Conservation (phyloP, 2,329 filamentous ascomycete genomes). For the Epicoccum nigrum region DNA sequence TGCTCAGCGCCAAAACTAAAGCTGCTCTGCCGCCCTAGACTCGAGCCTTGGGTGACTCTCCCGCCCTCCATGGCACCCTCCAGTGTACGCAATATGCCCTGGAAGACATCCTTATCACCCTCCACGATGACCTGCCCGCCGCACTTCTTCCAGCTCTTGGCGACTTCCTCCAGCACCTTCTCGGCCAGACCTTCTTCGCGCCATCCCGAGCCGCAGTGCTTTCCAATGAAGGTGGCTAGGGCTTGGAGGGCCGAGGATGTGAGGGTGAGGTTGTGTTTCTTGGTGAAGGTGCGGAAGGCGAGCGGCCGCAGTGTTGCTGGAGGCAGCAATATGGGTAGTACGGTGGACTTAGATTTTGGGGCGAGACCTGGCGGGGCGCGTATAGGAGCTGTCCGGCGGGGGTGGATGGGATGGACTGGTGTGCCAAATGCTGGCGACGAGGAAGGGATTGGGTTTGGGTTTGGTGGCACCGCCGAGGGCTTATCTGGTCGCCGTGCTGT, state of each 20-base stretch:
- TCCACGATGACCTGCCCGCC: slow-evolving; percentile 92
- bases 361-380: slow-evolving; percentile 56
- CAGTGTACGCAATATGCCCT: slow-evolving; percentile 79
- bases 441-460: slow-evolving; percentile 76
- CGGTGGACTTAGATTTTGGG: slow-evolving; percentile 62
- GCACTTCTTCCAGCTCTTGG: slow-evolving; percentile 87
- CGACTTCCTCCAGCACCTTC: slow-evolving; percentile 87
- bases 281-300: slow-evolving; percentile 94
- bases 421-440: slow-evolving; percentile 92
- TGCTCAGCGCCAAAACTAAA: slow-evolving; percentile 62
- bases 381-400: slow-evolving; percentile 51
- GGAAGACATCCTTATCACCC: slow-evolving; percentile 71
- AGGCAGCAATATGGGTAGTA: slow-evolving; percentile 88
- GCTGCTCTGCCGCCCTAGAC: slow-evolving; percentile 68
- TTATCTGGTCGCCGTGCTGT: slow-evolving; percentile 40
- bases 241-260: slow-evolving; percentile 85
- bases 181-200: slow-evolving; percentile 93
- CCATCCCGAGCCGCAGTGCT: slow-evolving; percentile 95
- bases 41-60: slow-evolving; percentile 63
- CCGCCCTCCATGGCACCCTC: slow-evolving; percentile 92
- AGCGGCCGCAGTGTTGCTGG: slow-evolving; percentile 85
- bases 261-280: slow-evolving; percentile 94
- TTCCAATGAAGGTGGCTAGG: slow-evolving; percentile 86
- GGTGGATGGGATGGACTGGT: slow-evolving; percentile 77
- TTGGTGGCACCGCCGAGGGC: slow-evolving; percentile 45